phyloP scores from a whole-genome alignment of 352 stramenopile species.

The Phytopythium chamaehyphon region DNA sequence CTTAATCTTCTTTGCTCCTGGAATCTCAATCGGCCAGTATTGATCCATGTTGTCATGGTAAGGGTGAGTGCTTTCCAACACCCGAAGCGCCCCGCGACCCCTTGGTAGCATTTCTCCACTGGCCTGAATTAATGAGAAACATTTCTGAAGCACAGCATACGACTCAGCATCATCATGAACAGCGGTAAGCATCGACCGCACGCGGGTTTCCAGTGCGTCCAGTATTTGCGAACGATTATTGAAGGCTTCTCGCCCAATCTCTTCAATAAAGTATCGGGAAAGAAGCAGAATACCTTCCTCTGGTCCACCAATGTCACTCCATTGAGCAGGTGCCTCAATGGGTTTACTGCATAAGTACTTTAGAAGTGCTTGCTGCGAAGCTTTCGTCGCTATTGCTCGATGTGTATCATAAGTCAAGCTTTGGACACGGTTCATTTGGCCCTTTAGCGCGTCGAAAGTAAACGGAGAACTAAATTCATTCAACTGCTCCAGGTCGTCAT shows the following conservation, averaged over 20 bases:
- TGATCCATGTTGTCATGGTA: constrained; percentile 67
- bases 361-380: constrained; percentile 37
- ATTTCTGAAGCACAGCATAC: constrained; percentile 23
- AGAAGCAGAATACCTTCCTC: constrained; percentile 46
- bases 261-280: constrained; percentile 27
- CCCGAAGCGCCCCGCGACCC: constrained; percentile 36
- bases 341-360: constrained; percentile 27
- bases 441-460: constrained; percentile 55
- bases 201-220: constrained; percentile 14
- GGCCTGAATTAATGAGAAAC: constrained; percentile 25
- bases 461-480: constrained; percentile 65
- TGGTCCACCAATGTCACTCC: constrained; percentile 28
- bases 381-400: constrained; percentile 52
- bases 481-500: constrained; percentile 48
- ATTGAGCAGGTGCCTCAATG: constrained; percentile 6
- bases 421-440: constrained; percentile 51
- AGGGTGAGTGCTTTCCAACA: constrained; percentile 69
- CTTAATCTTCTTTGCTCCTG: constrained; percentile 57
- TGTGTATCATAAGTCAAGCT: constrained; percentile 62
- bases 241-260: constrained; percentile 13
- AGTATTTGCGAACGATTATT: constrained; percentile 20
- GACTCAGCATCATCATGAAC: constrained; percentile 14
- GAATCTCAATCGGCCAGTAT: constrained; percentile 65
- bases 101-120: constrained; percentile 24
- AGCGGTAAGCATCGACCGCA: constrained; percentile 19